phyloP scores from a whole-genome alignment of 257 asterid genomes.

The Fraxinus americana region DNA sequence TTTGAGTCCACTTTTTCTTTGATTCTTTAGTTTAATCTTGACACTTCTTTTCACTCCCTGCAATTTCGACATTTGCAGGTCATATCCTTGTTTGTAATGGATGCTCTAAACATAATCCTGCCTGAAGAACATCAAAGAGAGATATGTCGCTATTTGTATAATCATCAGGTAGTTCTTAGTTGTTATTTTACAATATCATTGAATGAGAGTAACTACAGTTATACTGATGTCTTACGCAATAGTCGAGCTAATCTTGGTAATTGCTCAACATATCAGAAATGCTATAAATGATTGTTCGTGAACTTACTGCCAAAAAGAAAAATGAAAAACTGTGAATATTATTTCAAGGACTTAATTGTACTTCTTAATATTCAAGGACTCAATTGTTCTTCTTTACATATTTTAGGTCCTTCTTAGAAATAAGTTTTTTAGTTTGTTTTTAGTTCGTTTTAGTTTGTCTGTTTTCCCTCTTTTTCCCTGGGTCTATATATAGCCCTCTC shows the following conservation, averaged over 20 bases:
- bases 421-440: too few species aligned
- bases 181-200: neutral
- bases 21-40: neutral
- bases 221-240: neutral
- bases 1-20: neutral
- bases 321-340: neutral
- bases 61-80: constrained; percentile 35
- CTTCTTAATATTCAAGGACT: too few species aligned
- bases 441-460: too few species aligned
- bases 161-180: constrained; percentile 56
- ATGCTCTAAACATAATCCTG: constrained; percentile 41
- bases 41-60: neutral
- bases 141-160: constrained; percentile 61
- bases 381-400: too few species aligned
- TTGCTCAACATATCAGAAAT: neutral
- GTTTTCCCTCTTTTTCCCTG: too few species aligned
- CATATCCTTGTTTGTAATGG: constrained; percentile 55
- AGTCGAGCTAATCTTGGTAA: neutral
- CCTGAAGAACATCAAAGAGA: constrained; percentile 53
- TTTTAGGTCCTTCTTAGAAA: too few species aligned
- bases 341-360: too few species aligned
- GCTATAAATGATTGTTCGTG: neutral
- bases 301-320: neutral
- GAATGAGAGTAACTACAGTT: neutral
- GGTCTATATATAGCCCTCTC: too few species aligned